Percentiles rank a stretch among this genome's conserved stretches.
phyloP scores from a whole-genome alignment of 1,284 basidiomycete species.

The Leucoagaricus sp. region DNA sequence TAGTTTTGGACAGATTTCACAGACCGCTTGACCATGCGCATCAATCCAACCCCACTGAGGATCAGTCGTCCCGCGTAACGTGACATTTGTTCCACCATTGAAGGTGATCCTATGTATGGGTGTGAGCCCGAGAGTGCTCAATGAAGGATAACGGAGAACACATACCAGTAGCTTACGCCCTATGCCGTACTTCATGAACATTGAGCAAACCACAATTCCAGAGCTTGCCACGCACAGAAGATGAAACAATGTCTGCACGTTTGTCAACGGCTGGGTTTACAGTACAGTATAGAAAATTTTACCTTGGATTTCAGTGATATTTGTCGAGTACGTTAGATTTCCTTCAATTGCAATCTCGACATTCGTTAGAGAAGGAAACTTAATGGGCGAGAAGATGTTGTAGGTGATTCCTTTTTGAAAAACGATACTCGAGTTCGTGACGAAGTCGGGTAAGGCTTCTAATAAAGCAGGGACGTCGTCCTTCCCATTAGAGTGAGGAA shows the following conservation, averaged over 20 bases:
- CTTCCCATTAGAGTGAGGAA: conserved; percentile 46
- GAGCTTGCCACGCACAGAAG: conserved; percentile 33
- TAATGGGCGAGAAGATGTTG: conserved; percentile 59
- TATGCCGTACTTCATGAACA: conserved; percentile 25
- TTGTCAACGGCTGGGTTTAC: neutral
- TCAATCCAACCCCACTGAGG: conserved; percentile 65
- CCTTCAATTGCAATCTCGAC: conserved; percentile 60
- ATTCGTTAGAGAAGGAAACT: conserved; percentile 54
- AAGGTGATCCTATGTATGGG: conserved; percentile 46
- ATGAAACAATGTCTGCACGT: conserved; percentile 39
- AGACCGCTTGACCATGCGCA: conserved; percentile 55
- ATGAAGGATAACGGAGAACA: neutral
- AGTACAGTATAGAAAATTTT: neutral
- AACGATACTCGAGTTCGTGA: conserved; percentile 51
- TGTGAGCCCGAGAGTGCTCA: neutral
- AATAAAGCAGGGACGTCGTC: conserved; percentile 55
- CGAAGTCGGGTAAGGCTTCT: conserved; percentile 42
- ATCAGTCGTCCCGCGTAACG: conserved; percentile 53
- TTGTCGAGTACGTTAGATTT: conserved; percentile 54
- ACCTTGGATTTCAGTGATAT: conserved; percentile 58
- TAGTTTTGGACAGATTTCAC: conserved; percentile 14
- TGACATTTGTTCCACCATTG: conserved; percentile 56
- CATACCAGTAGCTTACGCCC: conserved; percentile 49
- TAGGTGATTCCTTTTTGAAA: conserved; percentile 58
- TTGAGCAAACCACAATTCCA: neutral